Conservation (phyloP, 2,329 filamentous ascomycete species). For the Xenosphaeropsis pyriputrescens region DNA sequence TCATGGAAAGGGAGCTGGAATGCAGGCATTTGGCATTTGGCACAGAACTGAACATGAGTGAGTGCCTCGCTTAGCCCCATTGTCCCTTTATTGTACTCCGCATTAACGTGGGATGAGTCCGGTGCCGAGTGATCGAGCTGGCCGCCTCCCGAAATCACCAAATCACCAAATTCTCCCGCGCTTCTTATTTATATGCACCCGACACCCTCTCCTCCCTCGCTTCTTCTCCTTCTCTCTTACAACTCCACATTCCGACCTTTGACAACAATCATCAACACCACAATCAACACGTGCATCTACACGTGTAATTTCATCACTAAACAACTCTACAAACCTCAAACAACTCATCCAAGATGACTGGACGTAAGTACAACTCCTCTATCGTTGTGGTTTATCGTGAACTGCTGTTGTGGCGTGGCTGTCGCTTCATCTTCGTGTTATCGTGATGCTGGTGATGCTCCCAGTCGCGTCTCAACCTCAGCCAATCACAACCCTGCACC, state of each 20-base stretch:
- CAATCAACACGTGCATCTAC: slow-evolving; percentile 13
- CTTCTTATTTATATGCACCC: too few species aligned
- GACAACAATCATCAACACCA: slow-evolving; percentile 13
- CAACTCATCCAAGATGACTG: slow-evolving; percentile 46
- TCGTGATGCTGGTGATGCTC: slow-evolving; percentile 11
- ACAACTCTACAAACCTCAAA: slow-evolving; percentile 11
- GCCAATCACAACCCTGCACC: background rate
- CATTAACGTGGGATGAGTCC: too few species aligned
- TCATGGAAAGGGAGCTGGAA: too few species aligned
- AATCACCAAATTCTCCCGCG: too few species aligned
- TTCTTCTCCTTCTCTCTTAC: slow-evolving; percentile 10
- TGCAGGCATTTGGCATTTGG: too few species aligned
- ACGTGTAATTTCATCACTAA: slow-evolving; percentile 20
- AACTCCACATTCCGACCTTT: slow-evolving; percentile 7
- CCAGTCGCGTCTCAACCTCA: slow-evolving; percentile 14
- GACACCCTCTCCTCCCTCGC: slow-evolving; percentile 11
- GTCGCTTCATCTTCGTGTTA: slow-evolving; percentile 9
- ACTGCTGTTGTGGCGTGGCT: slow-evolving; percentile 3
- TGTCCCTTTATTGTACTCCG: too few species aligned
- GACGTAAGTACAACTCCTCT: slow-evolving; percentile 41
- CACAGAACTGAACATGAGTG: too few species aligned
- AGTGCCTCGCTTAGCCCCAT: too few species aligned
- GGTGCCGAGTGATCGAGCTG: too few species aligned
- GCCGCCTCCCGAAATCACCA: too few species aligned
- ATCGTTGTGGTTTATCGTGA: slow-evolving; percentile 5